Evolutionary conservation across 805 yeast genomes (phyloP), one percentile per base, ranked within the genome.

Genomic region (Candida andamanensis): DNA sequence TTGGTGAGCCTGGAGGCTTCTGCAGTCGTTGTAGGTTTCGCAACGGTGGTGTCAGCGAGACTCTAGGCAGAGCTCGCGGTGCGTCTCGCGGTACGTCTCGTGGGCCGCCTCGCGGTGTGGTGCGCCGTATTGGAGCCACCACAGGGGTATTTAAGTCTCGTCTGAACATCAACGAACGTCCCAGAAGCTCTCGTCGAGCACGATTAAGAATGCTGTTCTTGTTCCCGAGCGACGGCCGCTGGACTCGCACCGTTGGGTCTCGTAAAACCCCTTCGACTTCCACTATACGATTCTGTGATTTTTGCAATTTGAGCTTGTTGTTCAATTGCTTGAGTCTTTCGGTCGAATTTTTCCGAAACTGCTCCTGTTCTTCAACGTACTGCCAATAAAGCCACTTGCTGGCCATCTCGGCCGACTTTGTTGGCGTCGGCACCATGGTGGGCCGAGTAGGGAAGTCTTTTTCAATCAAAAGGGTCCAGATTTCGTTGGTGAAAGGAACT

Each of bases 381-480:
- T 43, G 45, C 26, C 52, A 45, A 50, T 71, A 74, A 15, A 67
- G 40, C 2, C 54, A 50, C 36, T 63, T 56, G 16, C 65, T 52
- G 14, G 68, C 62, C 53, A 62, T 56, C 5, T 15, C 18, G 13
- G n/a, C 17, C 12, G 27, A 24, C 3, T 17, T 18, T 10, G 14
- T 5, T 24, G 34, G 24, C 16, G 23, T 32, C 3, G 29, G 20
- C 22, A 19, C 22, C 22, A 19, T 19, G 22, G 22, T 19, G 4
- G 76, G 74, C 21, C 76, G 46, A 29, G 63, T 64, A 3, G 70
- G 61, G 39, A 74, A 74, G 44, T 73, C 79, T 34, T 67, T 59
- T 24, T 53, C 52, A 1, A 74, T 51, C 15, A 74, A 47, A n/a
- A 37, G 33, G 24, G 45, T 47, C 80, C 80, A 74, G 20, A 74